A percentile compares a stretch with the other conserved stretches of the same genome.
phyloP scores from a whole-genome alignment of 257 asterid species.

The Forsythia suspensa region DNA sequence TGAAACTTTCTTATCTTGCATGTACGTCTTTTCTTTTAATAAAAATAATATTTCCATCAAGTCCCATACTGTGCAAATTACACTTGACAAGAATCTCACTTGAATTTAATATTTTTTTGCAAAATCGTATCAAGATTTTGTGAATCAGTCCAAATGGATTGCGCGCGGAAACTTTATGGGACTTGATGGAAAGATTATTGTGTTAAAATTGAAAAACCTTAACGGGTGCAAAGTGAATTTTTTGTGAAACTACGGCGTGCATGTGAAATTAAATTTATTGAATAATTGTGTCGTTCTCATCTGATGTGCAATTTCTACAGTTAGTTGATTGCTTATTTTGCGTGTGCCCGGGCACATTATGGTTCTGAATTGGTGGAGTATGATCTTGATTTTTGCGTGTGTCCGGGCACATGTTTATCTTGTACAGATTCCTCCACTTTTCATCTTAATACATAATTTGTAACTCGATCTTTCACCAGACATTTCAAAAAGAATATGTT shows the following conservation, averaged over 20 bases:
- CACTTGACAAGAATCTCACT: not conserved
- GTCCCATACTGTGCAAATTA: no score
- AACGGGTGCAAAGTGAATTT: not conserved
- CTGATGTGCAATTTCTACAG: no score
- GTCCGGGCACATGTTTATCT: not conserved
- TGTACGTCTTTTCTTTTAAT: not conserved
- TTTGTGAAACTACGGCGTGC: not conserved
- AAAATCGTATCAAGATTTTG: not conserved
- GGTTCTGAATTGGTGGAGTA: not conserved
- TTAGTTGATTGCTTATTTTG: no score
- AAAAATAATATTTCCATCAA: no score
- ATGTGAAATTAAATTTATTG: not conserved
- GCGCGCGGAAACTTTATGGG: not conserved
- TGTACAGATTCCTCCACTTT: not conserved
- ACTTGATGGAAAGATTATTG: not conserved
- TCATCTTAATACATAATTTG: not conserved
- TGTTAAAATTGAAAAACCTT: not conserved
- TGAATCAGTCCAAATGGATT: not conserved
- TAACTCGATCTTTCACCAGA: not conserved
- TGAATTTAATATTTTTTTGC: not conserved
- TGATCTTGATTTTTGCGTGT: not conserved
- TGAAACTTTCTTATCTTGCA: constrained; percentile 14
- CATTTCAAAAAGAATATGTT: no score
- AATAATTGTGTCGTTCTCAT: no score
- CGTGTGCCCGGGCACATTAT: not conserved